A percentile compares a stretch with the other conserved stretches of the same genome.
Evolutionary conservation across 2,329 filamentous ascomycete species (phyloP).

Genomic region (Cladophialophora chaetospira): DNA sequence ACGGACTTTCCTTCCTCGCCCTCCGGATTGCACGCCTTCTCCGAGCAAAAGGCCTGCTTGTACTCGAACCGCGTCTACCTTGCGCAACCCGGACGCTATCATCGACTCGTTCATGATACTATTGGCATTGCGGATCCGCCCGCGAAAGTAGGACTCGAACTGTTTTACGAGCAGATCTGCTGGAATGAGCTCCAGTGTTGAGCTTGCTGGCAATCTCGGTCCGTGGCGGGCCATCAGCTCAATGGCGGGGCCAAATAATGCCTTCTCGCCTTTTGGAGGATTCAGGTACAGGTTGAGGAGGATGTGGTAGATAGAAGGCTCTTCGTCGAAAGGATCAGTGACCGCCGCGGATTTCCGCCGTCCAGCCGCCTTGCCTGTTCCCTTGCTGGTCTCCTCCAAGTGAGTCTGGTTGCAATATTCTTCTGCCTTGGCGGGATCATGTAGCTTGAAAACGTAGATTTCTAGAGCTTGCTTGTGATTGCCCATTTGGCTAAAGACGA

Average conservation of each 20-base stretch:
- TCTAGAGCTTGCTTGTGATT: conserved; percentile 94
- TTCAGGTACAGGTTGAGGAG: conserved; percentile 86
- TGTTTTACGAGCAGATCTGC: conserved; percentile 74
- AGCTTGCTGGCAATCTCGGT: conserved; percentile 82
- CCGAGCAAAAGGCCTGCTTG: conserved; percentile 75
- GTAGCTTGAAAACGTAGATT: conserved; percentile 94
- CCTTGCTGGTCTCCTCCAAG: conserved; percentile 54
- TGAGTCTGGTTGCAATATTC: conserved; percentile 92
- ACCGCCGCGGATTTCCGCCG: conserved; percentile 44
- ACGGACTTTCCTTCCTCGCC: conserved; percentile 69
- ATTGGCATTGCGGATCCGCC: conserved; percentile 84
- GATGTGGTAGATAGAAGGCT: conserved; percentile 85
- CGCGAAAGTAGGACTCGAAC: conserved; percentile 87
- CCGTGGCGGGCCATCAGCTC: conserved; percentile 89
- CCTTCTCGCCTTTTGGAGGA: conserved; percentile 71
- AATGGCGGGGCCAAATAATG: conserved; percentile 77
- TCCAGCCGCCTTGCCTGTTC: conserved; percentile 38
- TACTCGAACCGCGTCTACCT: conserved; percentile 75
- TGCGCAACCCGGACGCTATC: conserved; percentile 74
- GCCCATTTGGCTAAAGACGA: conserved; percentile 92
- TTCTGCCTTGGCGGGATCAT: conserved; percentile 86
- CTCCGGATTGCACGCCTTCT: conserved; percentile 56
- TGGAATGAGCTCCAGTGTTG: conserved; percentile 83
- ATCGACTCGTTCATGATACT: conserved; percentile 77
- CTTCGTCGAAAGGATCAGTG: conserved; percentile 56